A percentile compares a stretch with the other conserved stretches of the same genome.
These are phyloP conservation scores for Coemansia sp. DNA, from an alignment of 192 early-diverging fungal genomes.

Conservation along the genomic window DNA sequence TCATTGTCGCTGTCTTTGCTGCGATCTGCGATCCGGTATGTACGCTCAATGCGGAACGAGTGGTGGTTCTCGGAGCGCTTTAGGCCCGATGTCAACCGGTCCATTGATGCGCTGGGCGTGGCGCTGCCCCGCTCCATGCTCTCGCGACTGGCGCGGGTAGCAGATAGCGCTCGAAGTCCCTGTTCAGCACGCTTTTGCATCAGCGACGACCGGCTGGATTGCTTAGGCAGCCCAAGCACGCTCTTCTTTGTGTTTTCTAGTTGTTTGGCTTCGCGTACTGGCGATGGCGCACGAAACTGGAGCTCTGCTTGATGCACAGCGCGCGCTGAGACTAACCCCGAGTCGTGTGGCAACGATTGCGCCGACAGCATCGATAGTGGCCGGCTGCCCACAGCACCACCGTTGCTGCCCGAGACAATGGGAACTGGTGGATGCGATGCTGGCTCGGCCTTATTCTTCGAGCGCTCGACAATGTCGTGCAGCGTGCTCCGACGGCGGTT, in stretches of 20 bases:
- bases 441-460: slow-evolving; percentile 28
- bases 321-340: slow-evolving; percentile 20
- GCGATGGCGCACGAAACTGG: slow-evolving; percentile 31
- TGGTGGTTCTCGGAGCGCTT: slow-evolving; percentile 20
- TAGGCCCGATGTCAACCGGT: slow-evolving; percentile 26
- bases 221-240: slow-evolving; percentile 13
- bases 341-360: slow-evolving; percentile 25
- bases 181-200: slow-evolving; percentile 44
- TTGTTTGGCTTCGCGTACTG: slow-evolving; percentile 3
- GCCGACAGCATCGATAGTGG: slow-evolving; percentile 14
- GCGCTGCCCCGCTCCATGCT: slow-evolving; percentile 45
- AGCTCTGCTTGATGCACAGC: slow-evolving; percentile 50
- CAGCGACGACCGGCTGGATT: slow-evolving; percentile 26
- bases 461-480: slow-evolving; percentile 47
- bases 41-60: slow-evolving; percentile 47
- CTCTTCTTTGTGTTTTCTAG: background rate
- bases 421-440: background rate
- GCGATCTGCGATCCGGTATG: slow-evolving; percentile 40
- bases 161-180: slow-evolving; percentile 13
- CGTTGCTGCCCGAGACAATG: background rate
- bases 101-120: slow-evolving; percentile 35
- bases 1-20: slow-evolving; percentile 34
- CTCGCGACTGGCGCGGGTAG: slow-evolving; percentile 34
- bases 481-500: slow-evolving; percentile 48
- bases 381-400: background rate